These are phyloP conservation scores for Kodamaea anthophila DNA, from an alignment of 1,139 yeast species.

Conservation along the genomic window DNA sequence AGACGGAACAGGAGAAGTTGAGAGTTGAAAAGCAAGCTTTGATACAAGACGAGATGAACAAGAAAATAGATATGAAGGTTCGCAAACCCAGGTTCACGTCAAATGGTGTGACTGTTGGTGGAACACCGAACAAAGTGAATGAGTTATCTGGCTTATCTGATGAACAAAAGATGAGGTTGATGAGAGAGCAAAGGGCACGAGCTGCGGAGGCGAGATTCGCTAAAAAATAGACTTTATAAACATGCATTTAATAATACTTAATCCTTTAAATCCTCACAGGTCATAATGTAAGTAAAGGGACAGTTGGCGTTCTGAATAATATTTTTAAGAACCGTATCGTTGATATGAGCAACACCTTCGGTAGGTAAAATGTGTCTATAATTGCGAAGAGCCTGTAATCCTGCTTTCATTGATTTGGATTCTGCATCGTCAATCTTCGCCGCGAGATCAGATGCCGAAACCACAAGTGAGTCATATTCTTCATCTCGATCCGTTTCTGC, in stretches of 20 bases:
- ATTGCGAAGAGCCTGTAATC: constrained; percentile 49
- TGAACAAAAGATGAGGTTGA: constrained; percentile 67
- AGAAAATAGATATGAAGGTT: constrained; percentile 33
- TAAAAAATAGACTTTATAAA: constrained; percentile 5
- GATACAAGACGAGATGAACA: constrained; percentile 37
- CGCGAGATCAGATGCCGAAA: constrained; percentile 47
- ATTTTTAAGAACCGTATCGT: constrained; percentile 11
- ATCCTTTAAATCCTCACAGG: constrained; percentile 6
- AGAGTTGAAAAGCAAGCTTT: constrained; percentile 32
- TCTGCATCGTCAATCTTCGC: constrained; percentile 25
- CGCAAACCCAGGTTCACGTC: constrained; percentile 29
- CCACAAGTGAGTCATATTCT: constrained; percentile 27
- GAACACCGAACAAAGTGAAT: constrained; percentile 9
- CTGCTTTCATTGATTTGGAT: constrained; percentile 20
- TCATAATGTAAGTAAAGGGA: constrained; percentile 15
- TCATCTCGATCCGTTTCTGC: constrained; percentile 9
- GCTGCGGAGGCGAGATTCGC: constrained; percentile 89
- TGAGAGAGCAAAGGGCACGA: constrained; percentile 92
- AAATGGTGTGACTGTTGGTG: constrained; percentile 25
- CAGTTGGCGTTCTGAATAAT: constrained; percentile 11
- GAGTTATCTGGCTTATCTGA: constrained; percentile 41
- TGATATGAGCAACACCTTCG: constrained; percentile 2
- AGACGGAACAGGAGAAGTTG: constrained; percentile 25
- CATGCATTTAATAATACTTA: neutral
- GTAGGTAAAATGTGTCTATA: constrained; percentile 57